Percentiles rank a stretch among this genome's conserved stretches.
These are phyloP conservation scores for Candida rishiriensis DNA, from an alignment of 805 yeast genomes.

Conservation along the genomic window DNA sequence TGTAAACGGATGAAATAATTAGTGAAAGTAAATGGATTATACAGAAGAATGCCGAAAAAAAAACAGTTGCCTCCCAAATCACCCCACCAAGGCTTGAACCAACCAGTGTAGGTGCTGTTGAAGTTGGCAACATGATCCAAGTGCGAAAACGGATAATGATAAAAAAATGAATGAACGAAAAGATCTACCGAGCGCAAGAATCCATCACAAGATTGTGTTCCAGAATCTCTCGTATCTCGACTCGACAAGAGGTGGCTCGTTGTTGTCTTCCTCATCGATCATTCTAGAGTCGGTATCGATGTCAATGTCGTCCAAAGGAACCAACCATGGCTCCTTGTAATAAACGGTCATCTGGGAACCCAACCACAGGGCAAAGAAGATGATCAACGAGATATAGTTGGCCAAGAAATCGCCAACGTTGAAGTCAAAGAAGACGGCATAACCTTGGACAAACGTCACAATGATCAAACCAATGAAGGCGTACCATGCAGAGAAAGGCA, in stretches of 20 bases:
- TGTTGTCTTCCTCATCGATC: constrained; percentile 10
- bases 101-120: too few relatives aligned
- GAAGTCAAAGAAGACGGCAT: constrained; percentile 52
- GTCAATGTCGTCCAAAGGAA: constrained; percentile 58
- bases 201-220: background rate
- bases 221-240: constrained; percentile 3
- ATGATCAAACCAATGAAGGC: constrained; percentile 49
- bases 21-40: too few relatives aligned
- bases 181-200: too few relatives aligned
- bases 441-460: constrained; percentile 71
- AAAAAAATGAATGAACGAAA: background rate
- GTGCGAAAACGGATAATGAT: too few relatives aligned
- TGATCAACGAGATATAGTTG: constrained; percentile 63
- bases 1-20: too few relatives aligned
- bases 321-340: constrained; percentile 43
- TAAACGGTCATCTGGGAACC: constrained; percentile 44
- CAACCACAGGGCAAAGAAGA: constrained; percentile 52
- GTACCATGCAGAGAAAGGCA: constrained; percentile 67
- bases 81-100: too few relatives aligned
- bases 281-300: constrained; percentile 7
- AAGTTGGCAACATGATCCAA: too few relatives aligned
- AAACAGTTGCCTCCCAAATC: too few relatives aligned
- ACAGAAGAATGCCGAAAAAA: too few relatives aligned
- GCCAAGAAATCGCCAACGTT: constrained; percentile 58
- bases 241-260: background rate